Evolutionary conservation across 345 rosid genomes (phyloP).

Genomic region (Eucalyptus marginata): DNA sequence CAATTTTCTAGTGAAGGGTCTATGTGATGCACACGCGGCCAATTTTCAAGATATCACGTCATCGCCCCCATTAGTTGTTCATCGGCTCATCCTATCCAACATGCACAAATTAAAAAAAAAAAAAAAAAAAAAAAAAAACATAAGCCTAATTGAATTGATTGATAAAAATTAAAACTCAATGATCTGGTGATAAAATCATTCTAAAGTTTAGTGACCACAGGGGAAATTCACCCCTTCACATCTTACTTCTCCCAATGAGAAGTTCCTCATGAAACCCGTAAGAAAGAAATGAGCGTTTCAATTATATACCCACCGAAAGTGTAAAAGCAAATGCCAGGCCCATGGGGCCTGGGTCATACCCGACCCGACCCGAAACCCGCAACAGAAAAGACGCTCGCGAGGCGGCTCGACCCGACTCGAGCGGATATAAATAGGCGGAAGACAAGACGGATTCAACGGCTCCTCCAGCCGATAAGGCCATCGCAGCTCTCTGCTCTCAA

Average conservation of each 20-base stretch:
- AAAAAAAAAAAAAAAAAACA: rapidly evolving
- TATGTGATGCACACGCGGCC: rapidly evolving
- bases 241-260: background rate
- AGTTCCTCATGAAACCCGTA: background rate
- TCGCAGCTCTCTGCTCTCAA: background rate
- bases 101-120: background rate
- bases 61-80: rapidly evolving
- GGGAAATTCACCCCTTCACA: background rate
- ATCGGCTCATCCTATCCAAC: rapidly evolving
- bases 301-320: background rate
- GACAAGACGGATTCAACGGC: background rate
- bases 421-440: background rate
- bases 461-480: background rate
- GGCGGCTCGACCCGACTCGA: background rate
- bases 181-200: background rate
- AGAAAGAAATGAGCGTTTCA: background rate
- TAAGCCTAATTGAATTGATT: background rate
- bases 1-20: rapidly evolving
- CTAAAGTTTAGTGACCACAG: background rate
- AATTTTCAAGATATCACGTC: background rate
- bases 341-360: background rate
- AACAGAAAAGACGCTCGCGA: background rate
- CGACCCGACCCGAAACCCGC: background rate
- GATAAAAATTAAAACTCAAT: background rate
- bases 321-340: background rate